Evolutionary conservation across 176 grass and related monocot species (phyloP).

Genomic region (Cenchrus fungigraminus): DNA sequence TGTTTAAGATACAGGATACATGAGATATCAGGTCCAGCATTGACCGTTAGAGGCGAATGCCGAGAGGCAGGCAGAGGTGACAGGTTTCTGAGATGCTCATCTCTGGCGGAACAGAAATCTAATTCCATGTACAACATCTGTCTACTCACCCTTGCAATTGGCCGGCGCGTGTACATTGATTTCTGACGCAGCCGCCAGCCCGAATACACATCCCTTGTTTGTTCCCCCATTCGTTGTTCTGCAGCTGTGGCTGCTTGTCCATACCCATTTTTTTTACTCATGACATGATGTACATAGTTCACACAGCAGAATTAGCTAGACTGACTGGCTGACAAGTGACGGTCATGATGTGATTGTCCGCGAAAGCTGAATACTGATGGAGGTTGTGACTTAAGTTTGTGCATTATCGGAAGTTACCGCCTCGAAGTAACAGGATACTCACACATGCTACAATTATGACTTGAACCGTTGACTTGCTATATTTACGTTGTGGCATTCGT

Average conservation of each 20-base stretch:
- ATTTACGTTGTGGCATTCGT: not conserved
- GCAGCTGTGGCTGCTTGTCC: conserved; percentile 30
- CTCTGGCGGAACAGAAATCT: conserved; percentile 17
- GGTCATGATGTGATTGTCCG: not conserved
- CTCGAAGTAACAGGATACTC: not conserved
- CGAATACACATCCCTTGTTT: conserved; percentile 1
- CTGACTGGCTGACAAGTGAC: conserved; percentile 5
- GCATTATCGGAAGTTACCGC: not conserved
- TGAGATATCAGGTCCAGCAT: not conserved
- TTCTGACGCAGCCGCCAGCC: conserved; percentile 14
- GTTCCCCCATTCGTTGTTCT: conserved; percentile 31
- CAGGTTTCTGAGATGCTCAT: not conserved
- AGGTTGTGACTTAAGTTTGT: not conserved
- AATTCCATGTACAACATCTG: not conserved
- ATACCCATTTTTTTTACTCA: conserved; percentile 32
- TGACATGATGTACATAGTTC: conserved; percentile 46
- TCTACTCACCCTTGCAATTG: conserved; percentile 14
- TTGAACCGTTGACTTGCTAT: not conserved
- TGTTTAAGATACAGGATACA: conserved; percentile 13
- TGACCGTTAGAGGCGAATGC: conserved; percentile 11
- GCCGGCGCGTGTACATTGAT: conserved; percentile 27
- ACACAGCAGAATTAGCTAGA: conserved; percentile 35
- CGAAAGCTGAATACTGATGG: not conserved
- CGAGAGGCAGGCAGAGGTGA: conserved; percentile 16
- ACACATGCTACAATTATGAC: not conserved